Evolutionary conservation across 2,329 filamentous ascomycete species (phyloP).

Genomic region (Plectosphaerella sp.): DNA sequence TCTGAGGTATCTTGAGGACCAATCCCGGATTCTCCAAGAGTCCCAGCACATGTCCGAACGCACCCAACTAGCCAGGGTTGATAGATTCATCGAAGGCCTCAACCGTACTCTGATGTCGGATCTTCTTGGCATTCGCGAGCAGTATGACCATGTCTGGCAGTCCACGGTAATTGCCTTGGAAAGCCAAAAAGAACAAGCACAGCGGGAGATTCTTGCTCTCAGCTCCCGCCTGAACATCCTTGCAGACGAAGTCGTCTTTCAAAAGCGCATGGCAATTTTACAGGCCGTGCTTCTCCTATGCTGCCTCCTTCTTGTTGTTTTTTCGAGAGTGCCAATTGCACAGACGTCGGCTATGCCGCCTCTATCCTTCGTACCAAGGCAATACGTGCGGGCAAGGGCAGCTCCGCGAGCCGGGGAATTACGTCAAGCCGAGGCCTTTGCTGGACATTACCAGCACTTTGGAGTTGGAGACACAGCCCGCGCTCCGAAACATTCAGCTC

Average conservation of each 20-base stretch:
- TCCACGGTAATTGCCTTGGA: slow-evolving; percentile 90
- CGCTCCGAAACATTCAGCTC: too few species aligned
- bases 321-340: slow-evolving; percentile 48
- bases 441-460: too few species aligned
- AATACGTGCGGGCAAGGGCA: not conserved
- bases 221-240: slow-evolving; percentile 77
- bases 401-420: too few species aligned
- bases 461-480: too few species aligned
- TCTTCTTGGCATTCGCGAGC: slow-evolving; percentile 68
- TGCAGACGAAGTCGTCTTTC: slow-evolving; percentile 84
- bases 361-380: not conserved
- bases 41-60: slow-evolving; percentile 84
- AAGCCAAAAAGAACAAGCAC: slow-evolving; percentile 77
- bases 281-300: slow-evolving; percentile 84
- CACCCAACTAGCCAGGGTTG: slow-evolving; percentile 78
- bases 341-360: not conserved
- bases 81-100: slow-evolving; percentile 75
- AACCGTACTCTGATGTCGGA: slow-evolving; percentile 85
- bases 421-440: too few species aligned
- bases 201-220: slow-evolving; percentile 78
- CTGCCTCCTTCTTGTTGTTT: slow-evolving; percentile 83
- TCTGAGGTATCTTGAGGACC: slow-evolving; percentile 93
- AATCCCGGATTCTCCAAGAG: slow-evolving; percentile 84
- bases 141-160: slow-evolving; percentile 97
- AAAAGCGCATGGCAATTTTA: slow-evolving; percentile 89